Base-by-base conservation (phyloP, 2,329 filamentous ascomycete species). In the Pyricularia grisea region DNA sequence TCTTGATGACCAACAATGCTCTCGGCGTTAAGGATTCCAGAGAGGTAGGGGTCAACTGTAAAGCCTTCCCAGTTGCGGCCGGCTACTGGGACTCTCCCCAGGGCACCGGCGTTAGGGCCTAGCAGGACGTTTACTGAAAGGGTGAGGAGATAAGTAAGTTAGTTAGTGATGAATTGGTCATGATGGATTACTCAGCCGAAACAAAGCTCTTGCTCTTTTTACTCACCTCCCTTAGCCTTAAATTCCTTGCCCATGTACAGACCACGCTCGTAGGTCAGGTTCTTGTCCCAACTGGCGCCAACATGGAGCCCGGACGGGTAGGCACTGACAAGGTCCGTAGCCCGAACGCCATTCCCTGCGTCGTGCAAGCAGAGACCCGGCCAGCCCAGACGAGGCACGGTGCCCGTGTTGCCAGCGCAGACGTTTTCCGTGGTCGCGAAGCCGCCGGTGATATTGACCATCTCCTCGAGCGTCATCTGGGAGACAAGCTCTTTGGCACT, bases 211-310 rank as follows among this genome's bases (percentile, higher is more conserved):
- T 9, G 42, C 17, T 55, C 20, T 55, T 20, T n/a, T 74, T 1
- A 27, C 76, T 55, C 69, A 77, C 76, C 87, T 66, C 93, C 93
- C 77, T 96, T 96, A 60, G 80, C 86, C 71, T 84, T 86, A 76
- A 92, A 91, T 77, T 97, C 93, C 69, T 83, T 81, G 3, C 89
- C 93, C 89, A 96, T 93, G 67, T 89, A 90, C 67, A 85, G 79
- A 33, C 89, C 92, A 67, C 92, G 87, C 67, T 84, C 80, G 74
- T 87, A 87, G 69, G 91, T 87, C 65, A 94, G 83, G 10, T 85
- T 81, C 70, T 88, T 89, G 77, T 94, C 91, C 91, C 92, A 97
- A 67, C 78, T 81, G 7, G 80, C 78, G 12, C 79, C 80, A 50
- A 80, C 78, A 69, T 79, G 77, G 23, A 82, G 77, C 1, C 80